Conservation (phyloP, 78 protist species). For the Isochrysis galbana region DNA sequence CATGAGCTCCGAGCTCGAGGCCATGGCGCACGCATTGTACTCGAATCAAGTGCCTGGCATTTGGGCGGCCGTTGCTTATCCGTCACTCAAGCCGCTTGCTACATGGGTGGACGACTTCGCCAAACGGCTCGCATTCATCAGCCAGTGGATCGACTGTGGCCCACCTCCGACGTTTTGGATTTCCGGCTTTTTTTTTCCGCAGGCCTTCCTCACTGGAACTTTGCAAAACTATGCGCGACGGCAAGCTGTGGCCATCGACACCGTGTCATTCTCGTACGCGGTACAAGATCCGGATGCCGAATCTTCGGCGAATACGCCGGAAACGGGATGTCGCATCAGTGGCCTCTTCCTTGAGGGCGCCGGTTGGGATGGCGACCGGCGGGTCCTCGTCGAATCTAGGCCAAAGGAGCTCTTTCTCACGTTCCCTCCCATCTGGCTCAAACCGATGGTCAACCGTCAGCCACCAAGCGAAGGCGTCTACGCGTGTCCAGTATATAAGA, state of each 20-base stretch:
- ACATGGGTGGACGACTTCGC: conserved; percentile 73
- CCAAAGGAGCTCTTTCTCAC: conserved; percentile 81
- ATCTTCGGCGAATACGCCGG: conserved; percentile 11
- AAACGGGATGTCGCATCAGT: conserved; percentile 65
- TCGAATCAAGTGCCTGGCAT: conserved; percentile 44
- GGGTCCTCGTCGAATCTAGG: conserved; percentile 65
- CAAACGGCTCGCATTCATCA: neutral
- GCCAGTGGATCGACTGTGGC: conserved; percentile 74
- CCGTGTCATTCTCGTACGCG: conserved; percentile 42
- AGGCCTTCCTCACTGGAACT: conserved; percentile 85
- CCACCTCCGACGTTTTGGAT: conserved; percentile 72
- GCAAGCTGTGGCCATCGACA: conserved; percentile 58
- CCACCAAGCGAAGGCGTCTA: neutral
- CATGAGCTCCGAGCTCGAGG: conserved; percentile 74
- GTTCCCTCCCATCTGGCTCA: conserved; percentile 64
- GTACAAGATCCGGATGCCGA: neutral
- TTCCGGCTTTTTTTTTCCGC: conserved; percentile 88
- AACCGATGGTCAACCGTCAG: neutral
- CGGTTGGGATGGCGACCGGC: conserved; percentile 49
- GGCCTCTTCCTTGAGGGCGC: conserved; percentile 82
- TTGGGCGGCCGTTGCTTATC: conserved; percentile 60
- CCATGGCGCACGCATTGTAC: conserved; percentile 50
- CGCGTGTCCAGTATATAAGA: conserved; percentile 62
- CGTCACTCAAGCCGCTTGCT: conserved; percentile 72
- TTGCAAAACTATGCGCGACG: conserved; percentile 74